Evolutionary conservation across 2,329 filamentous ascomycete species (phyloP).

Genomic region (Cadophora sp.): DNA sequence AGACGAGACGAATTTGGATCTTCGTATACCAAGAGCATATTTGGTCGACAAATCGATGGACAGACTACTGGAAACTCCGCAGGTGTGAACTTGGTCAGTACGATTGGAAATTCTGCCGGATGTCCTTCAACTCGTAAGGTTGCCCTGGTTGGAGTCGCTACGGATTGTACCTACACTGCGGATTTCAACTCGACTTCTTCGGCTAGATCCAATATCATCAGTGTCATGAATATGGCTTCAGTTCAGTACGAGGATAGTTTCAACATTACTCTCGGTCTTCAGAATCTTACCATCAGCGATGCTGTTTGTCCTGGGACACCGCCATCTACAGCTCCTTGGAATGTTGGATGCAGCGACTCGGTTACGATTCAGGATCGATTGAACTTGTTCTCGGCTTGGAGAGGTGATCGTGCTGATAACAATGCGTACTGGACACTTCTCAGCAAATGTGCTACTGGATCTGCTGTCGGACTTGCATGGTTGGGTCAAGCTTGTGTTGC

Average conservation of each 20-base stretch:
- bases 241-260: constrained; percentile 88
- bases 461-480: constrained; percentile 92
- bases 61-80: constrained; percentile 76
- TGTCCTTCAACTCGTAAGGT: constrained; percentile 92
- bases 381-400: constrained; percentile 88
- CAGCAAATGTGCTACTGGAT: constrained; percentile 74
- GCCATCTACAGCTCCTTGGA: constrained; percentile 78
- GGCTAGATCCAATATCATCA: constrained; percentile 79
- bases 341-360: constrained; percentile 71
- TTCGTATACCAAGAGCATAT: constrained; percentile 68
- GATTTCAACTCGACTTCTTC: constrained; percentile 70
- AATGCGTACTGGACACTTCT: constrained; percentile 94
- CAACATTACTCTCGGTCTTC: constrained; percentile 91
- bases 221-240: constrained; percentile 85
- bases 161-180: constrained; percentile 86
- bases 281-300: constrained; percentile 82
- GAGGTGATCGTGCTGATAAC: constrained; percentile 75
- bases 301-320: constrained; percentile 75
- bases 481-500: constrained; percentile 81
- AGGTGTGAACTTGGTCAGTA: constrained; percentile 77
- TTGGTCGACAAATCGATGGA: constrained; percentile 77
- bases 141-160: constrained; percentile 88
- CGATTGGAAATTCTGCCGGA: constrained; percentile 82
- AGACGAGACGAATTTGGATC: constrained; percentile 62
- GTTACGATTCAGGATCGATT: constrained; percentile 77